A percentile compares a stretch with the other conserved stretches of the same genome.
Conservation (phyloP, 116 monocot species). For the Trichopus zeylanicus region DNA sequence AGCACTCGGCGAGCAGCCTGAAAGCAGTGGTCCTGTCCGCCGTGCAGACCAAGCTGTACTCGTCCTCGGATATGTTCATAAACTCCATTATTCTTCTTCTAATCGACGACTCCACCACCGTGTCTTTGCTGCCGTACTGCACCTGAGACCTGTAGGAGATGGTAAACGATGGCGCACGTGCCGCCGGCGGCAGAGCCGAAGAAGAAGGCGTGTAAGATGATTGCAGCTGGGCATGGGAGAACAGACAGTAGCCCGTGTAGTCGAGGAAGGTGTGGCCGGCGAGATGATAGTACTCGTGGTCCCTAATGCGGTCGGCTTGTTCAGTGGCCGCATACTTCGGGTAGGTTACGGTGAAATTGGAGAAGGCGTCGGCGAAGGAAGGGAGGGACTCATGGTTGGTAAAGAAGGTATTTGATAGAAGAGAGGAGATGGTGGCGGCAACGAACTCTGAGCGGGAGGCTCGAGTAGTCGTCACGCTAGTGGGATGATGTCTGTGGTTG, state of each 20-base stretch:
- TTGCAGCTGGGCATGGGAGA: slow-evolving; percentile 42
- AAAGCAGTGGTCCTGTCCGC: slow-evolving; percentile 48
- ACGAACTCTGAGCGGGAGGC: slow-evolving; percentile 23
- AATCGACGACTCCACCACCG: slow-evolving; percentile 21
- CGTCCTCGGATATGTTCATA: slow-evolving; percentile 27
- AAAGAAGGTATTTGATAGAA: slow-evolving; percentile 34
- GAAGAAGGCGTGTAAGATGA: background rate
- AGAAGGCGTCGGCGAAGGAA: slow-evolving; percentile 9
- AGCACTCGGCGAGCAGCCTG: slow-evolving; percentile 43
- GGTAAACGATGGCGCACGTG: slow-evolving; percentile 20
- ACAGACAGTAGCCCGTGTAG: slow-evolving; percentile 28
- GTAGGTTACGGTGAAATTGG: slow-evolving; percentile 4
- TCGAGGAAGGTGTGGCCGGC: slow-evolving; percentile 25
- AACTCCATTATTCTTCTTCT: slow-evolving; percentile 31
- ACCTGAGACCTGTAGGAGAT: slow-evolving; percentile 38
- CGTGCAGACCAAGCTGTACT: slow-evolving; percentile 46
- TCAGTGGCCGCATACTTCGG: slow-evolving; percentile 17
- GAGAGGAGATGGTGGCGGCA: slow-evolving; percentile 8
- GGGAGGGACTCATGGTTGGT: slow-evolving; percentile 45
- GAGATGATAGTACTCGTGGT: slow-evolving; percentile 23
- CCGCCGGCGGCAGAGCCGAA: background rate
- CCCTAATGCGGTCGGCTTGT: slow-evolving; percentile 19
- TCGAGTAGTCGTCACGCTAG: slow-evolving; percentile 5
- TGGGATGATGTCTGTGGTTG: background rate
- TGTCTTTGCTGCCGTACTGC: slow-evolving; percentile 13